These are phyloP conservation scores for Phalaenopsis aphrodite DNA, from an alignment of 106 monocot species.

Conservation along the genomic window DNA sequence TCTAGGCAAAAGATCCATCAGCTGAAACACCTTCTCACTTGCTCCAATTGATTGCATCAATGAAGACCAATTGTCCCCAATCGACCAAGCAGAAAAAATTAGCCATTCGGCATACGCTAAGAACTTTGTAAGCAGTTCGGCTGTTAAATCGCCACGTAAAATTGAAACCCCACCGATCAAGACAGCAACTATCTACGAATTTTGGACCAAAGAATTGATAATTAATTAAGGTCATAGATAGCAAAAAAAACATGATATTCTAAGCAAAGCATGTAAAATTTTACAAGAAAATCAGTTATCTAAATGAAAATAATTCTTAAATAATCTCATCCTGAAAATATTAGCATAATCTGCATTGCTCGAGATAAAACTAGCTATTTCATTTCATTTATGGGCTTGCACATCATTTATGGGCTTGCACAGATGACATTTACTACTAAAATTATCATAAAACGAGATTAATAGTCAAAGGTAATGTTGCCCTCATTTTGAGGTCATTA, in stretches of 20 bases:
- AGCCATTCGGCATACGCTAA: slow-evolving; percentile 88
- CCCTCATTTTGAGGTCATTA: too few species aligned
- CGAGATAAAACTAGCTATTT: neutral
- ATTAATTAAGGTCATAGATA: neutral
- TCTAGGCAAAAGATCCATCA: slow-evolving; percentile 81
- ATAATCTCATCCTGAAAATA: neutral
- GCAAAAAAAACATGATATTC: neutral
- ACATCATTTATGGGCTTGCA: neutral
- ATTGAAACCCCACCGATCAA: slow-evolving; percentile 78
- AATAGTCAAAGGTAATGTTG: too few species aligned
- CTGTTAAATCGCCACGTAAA: slow-evolving; percentile 73
- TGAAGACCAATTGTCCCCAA: slow-evolving; percentile 93
- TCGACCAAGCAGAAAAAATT: slow-evolving; percentile 82
- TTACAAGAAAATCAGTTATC: neutral
- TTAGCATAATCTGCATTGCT: neutral
- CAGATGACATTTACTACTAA: neutral
- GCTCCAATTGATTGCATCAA: slow-evolving; percentile 94
- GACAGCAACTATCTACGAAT: slow-evolving; percentile 79
- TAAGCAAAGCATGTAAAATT: neutral
- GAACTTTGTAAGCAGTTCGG: slow-evolving; percentile 93
- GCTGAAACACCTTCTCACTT: slow-evolving; percentile 85
- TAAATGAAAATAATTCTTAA: neutral
- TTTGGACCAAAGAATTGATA: slow-evolving; percentile 2
- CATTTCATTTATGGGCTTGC: slow-evolving; percentile 2
- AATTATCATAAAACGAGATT: too few species aligned